Percentiles rank a stretch among this genome's conserved stretches.
Evolutionary conservation across 805 yeast genomes (phyloP).

Genomic region (Middelhovenomyces tepae): DNA sequence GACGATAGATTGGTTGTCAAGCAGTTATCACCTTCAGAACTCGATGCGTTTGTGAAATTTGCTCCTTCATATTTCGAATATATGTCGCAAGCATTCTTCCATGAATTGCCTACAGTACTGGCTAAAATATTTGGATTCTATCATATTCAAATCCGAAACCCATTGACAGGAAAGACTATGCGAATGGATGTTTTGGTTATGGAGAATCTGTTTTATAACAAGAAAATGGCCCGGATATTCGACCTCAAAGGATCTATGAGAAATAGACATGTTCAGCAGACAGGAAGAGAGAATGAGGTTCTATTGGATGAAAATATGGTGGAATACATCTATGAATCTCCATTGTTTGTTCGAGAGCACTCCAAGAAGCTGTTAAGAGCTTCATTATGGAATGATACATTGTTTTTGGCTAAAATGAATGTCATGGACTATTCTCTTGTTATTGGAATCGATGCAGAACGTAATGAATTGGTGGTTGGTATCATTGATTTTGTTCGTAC

Average conservation of each 20-base stretch:
- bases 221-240: constrained; percentile 74
- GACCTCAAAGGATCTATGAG: constrained; percentile 98
- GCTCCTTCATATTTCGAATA: constrained; percentile 96
- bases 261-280: constrained; percentile 91
- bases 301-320: constrained; percentile 95
- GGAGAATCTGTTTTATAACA: constrained; percentile 89
- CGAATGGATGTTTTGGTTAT: constrained; percentile 87
- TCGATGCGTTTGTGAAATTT: constrained; percentile 88
- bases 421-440: constrained; percentile 98
- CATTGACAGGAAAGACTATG: constrained; percentile 63
- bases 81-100: constrained; percentile 90
- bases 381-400: constrained; percentile 89
- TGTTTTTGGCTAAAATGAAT: constrained; percentile 91
- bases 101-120: constrained; percentile 87
- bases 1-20: constrained; percentile 87
- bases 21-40: constrained; percentile 77
- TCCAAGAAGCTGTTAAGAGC: constrained; percentile 80
- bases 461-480: constrained; percentile 72
- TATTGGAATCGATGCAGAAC: constrained; percentile 71
- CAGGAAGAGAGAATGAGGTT: constrained; percentile 93
- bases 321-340: constrained; percentile 93
- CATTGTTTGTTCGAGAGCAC: constrained; percentile 86
- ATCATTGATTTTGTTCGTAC: constrained; percentile 90
- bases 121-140: constrained; percentile 95
- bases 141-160: constrained; percentile 81